phyloP scores from a whole-genome alignment of 768 basidiomycete species.

The Tulasnella sp. region DNA sequence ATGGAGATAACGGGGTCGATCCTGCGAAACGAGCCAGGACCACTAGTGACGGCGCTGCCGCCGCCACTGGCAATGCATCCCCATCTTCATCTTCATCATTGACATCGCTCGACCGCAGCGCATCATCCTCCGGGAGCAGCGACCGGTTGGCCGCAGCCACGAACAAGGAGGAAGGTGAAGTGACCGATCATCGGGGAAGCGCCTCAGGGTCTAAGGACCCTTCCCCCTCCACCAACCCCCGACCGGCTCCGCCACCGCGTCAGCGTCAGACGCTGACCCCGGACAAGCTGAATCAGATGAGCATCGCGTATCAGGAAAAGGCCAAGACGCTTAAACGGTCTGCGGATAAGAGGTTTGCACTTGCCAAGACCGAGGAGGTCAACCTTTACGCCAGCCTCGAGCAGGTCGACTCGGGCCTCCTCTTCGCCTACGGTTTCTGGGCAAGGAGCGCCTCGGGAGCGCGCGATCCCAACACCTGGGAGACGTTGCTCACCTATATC shows the following conservation, averaged over 20 bases:
- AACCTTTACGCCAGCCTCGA: neutral
- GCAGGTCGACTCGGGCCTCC: constrained; percentile 3
- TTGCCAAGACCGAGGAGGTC: neutral
- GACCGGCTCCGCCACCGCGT: neutral
- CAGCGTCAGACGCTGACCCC: neutral
- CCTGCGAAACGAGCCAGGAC: constrained; percentile 61
- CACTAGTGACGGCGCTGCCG: too few relatives aligned
- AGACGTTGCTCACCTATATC: constrained; percentile 1
- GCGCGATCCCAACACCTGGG: constrained; percentile 1
- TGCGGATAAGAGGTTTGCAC: neutral
- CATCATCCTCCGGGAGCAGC: neutral
- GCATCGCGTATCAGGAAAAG: neutral
- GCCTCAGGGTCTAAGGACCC: neutral
- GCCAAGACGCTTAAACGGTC: constrained; percentile 13
- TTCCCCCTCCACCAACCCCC: neutral
- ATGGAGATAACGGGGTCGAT: constrained; percentile 73
- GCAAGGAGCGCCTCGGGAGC: neutral
- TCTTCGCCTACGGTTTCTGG: constrained; percentile 15
- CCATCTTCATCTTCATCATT: neutral
- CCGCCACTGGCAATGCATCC: neutral
- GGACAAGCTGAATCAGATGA: neutral
- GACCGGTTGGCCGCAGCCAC: neutral
- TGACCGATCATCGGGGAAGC: too few relatives aligned
- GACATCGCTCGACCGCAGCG: neutral
- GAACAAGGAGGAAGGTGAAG: neutral